Evolutionary conservation across 2,329 filamentous ascomycete genomes (phyloP), one percentile per base, ranked within the genome.

Genomic region (Calonectria hongkongensis): DNA sequence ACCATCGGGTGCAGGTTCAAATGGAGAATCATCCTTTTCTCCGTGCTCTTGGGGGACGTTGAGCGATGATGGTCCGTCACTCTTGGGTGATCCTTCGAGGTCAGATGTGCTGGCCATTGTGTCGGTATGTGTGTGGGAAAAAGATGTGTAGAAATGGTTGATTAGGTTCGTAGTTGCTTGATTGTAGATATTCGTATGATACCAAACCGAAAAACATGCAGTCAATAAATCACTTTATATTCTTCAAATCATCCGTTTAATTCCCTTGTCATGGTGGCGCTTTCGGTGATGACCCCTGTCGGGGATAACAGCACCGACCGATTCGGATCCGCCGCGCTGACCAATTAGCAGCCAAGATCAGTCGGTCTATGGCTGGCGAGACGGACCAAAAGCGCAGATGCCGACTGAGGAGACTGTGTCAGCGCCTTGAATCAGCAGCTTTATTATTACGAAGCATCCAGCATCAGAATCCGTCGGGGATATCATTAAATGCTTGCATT

Each of bases 1-100:
- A 16, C 83, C 81, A 58, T 85, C 80, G 0, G 84, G 84, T 0
- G 75, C 72, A 12, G 43, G 25, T 1, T 28, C 50, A 2, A 33
- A 9, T 0, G 25, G 28, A 7, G 15, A 7, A 8, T 47, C 18
- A 0, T 69, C 0, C 10, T 73, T 72, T 3, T 67, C 39, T 1
- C 28, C 39, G 12, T 21, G 13, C 0, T 28, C 8, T 0, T 21
- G 5, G 0, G 33, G 8, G 0, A 8, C 2, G 1, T 10, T 43
- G 0, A 27, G 39, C 0, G 36, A 6, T 50, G 36, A 6, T 50
- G 21, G 28, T 1, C 48, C 54, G 15, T 54, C 62, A 9, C 45
- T 36, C 28, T 25, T 36, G 3, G 45, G 10, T 8, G 66, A 62
- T 25, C 43, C 12, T 30, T 68, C 45, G n/a, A 30, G 33, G 33